Conservation (phyloP, 768 basidiomycete species). For the Leccinum pellstonianum region DNA sequence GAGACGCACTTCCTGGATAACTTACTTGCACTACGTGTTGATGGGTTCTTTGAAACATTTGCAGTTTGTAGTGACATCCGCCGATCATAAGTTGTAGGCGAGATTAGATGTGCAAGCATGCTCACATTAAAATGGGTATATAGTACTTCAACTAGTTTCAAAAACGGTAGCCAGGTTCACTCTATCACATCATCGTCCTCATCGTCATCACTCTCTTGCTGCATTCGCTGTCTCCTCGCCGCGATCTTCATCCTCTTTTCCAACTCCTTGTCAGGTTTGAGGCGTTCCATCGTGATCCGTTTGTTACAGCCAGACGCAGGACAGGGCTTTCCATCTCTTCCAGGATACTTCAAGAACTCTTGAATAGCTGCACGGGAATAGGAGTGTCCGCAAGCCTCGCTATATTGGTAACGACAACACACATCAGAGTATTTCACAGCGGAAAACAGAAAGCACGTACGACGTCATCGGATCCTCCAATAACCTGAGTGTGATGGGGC, state of each 20-base stretch:
- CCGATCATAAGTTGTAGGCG: background rate
- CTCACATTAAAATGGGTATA: conserved; percentile 16
- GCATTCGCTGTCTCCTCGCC: conserved; percentile 49
- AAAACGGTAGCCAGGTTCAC: conserved; percentile 17
- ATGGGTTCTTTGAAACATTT: background rate
- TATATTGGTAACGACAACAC: conserved; percentile 29
- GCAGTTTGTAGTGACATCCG: background rate
- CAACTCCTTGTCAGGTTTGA: conserved; percentile 55
- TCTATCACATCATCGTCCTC: conserved; percentile 60
- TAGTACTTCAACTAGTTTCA: background rate
- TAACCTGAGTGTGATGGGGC: conserved; percentile 70
- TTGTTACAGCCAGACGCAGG: conserved; percentile 74
- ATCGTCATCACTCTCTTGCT: conserved; percentile 35
- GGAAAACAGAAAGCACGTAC: conserved; percentile 44
- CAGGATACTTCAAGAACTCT: conserved; percentile 50
- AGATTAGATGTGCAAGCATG: background rate
- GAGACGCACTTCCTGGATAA: background rate
- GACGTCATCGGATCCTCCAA: conserved; percentile 78
- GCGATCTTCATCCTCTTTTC: conserved; percentile 61
- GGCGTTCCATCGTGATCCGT: conserved; percentile 47
- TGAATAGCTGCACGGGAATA: conserved; percentile 74
- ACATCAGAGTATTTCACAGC: conserved; percentile 4
- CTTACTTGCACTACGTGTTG: background rate
- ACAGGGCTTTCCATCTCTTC: conserved; percentile 46
- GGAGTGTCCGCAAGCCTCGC: conserved; percentile 73